Evolutionary conservation across 2,329 filamentous ascomycete genomes (phyloP), one percentile per base, ranked within the genome.

Genomic region (Trichoderma semiorbis): DNA sequence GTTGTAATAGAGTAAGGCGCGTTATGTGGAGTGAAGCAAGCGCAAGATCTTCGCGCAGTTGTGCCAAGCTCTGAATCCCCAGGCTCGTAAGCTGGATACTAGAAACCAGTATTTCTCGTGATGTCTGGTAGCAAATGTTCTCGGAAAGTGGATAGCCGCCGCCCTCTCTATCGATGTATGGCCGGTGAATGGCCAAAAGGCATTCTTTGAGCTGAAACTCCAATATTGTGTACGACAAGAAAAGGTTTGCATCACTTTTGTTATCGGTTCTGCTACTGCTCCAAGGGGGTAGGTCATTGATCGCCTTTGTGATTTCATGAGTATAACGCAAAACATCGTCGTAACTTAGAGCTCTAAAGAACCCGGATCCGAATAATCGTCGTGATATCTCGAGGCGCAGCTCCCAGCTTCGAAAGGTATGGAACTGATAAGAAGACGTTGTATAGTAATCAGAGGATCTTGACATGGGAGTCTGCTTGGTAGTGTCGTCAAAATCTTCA

Each of bases 151-250:
- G 32, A 36, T 69, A 69, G 34, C 24, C 61, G 14, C 67, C 66
- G n/a, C 60, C 67, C 6, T 69, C 67, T 26, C 67, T 69, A 8
- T 36, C 67, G 0, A 69, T 28, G 7, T 69, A 69, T 7, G 67
- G 55, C 5, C 67, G 36, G 18, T 69, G 67, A 0, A 69, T 50
- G 43, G 67, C 21, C 4, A 61, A 24, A 4, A 69, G 57, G 50
- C 57, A 69, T 34, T 62, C 67, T 3, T 69, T 69, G 57, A 69
- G 67, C 21, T 69, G 57, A 53, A 69, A 61, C 10, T 62, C 67
- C 21, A 69, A 4, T 21, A 69, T 62, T 18, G 57, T 39, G 6
- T 47, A 69, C 7, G 57, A 14, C 21, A 62, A 28, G 2, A 62
- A 24, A 8, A 69, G 36, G 10, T 11, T 16, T 53, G 57, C 28